phyloP scores from a whole-genome alignment of 2,329 filamentous ascomycete genomes.

The Sarocladium kiliense region DNA sequence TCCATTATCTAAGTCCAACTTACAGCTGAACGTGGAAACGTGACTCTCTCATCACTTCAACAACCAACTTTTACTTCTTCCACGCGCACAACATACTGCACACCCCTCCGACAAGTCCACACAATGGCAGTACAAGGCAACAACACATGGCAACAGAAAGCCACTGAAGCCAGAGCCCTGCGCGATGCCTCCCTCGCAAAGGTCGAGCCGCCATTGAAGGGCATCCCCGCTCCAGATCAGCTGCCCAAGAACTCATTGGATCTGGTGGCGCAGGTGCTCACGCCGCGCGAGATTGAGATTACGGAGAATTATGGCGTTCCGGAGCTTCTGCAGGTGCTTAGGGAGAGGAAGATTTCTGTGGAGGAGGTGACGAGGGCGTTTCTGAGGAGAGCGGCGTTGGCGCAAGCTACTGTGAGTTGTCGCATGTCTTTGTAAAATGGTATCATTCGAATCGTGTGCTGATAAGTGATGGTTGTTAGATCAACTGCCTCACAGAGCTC shows the following conservation, averaged over 20 bases:
- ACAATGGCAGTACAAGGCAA: background rate
- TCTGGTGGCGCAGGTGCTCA: conserved; percentile 18
- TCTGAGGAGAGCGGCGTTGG: conserved; percentile 12
- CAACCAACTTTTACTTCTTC: too few species aligned
- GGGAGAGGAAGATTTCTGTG: conserved; percentile 6
- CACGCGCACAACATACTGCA: too few species aligned
- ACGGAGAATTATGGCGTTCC: conserved; percentile 5
- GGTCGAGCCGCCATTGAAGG: conserved; percentile 20
- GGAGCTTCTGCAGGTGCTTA: conserved; percentile 5
- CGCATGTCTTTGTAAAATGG: background rate
- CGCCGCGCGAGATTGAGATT: conserved; percentile 12
- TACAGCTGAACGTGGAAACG: too few species aligned
- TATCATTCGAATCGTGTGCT: background rate
- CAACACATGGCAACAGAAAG: conserved; percentile 4
- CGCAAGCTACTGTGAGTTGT: conserved; percentile 8
- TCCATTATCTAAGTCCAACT: too few species aligned
- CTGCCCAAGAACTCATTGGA: conserved; percentile 18
- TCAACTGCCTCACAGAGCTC: conserved; percentile 27
- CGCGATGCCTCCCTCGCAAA: conserved; percentile 20
- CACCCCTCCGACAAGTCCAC: too few species aligned
- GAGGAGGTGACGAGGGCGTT: conserved; percentile 12
- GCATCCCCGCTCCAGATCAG: conserved; percentile 14
- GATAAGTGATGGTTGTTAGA: too few species aligned
- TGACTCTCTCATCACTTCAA: too few species aligned
- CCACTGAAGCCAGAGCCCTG: background rate